These are phyloP conservation scores for Fusarium falciforme DNA, from an alignment of 2,329 filamentous ascomycete genomes.

Conservation along the genomic window DNA sequence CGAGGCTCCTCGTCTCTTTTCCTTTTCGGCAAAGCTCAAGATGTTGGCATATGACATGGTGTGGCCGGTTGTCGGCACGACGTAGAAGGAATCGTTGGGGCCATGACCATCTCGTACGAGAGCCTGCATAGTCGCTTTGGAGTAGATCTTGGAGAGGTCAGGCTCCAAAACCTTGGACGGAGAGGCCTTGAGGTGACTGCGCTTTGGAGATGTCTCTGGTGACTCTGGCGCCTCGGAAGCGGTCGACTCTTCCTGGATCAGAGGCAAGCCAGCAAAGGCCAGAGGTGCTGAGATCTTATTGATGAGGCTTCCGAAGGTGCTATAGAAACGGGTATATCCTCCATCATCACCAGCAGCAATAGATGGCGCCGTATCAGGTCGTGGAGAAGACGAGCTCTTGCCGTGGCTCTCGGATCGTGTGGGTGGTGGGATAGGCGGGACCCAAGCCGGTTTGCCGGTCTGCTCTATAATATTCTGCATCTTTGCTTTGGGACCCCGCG, in stretches of 20 bases:
- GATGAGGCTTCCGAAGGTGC: constrained; percentile 87
- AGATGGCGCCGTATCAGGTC: constrained; percentile 39
- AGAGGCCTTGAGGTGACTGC: constrained; percentile 50
- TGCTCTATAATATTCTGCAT: constrained; percentile 69
- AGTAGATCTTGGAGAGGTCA: constrained; percentile 86
- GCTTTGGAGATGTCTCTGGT: constrained; percentile 54
- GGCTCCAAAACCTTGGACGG: constrained; percentile 56
- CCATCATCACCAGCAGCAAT: constrained; percentile 67
- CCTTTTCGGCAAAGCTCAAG: constrained; percentile 75
- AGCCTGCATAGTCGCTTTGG: constrained; percentile 83
- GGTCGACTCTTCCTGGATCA: constrained; percentile 66
- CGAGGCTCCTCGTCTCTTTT: constrained; percentile 69
- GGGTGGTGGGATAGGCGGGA: constrained; percentile 54
- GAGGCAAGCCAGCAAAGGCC: constrained; percentile 90
- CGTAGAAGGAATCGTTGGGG: constrained; percentile 85
- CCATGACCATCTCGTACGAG: constrained; percentile 76
- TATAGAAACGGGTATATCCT: constrained; percentile 91
- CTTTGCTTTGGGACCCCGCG: constrained; percentile 61
- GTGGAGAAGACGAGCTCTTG: constrained; percentile 42
- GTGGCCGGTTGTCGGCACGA: constrained; percentile 91
- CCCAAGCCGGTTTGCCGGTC: constrained; percentile 64
- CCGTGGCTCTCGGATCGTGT: constrained; percentile 40
- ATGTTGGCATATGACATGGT: constrained; percentile 96
- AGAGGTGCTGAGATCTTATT: constrained; percentile 90
- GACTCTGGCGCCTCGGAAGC: constrained; percentile 47